Conservation (phyloP, 306 rosid genomes). For the Trifolium fragiferum region DNA sequence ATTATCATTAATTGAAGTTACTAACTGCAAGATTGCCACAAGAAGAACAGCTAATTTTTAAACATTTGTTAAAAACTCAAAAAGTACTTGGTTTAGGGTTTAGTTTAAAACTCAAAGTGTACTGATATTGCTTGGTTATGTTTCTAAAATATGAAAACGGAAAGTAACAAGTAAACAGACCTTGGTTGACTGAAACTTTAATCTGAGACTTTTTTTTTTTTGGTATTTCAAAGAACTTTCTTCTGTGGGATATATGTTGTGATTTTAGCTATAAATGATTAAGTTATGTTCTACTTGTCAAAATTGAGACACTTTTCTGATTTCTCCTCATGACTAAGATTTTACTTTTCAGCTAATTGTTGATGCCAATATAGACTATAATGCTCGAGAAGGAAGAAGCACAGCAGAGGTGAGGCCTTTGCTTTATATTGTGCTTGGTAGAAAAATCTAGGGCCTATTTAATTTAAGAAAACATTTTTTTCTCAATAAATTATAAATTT, state of each 20-base stretch:
- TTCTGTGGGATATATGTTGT: conserved; percentile 18
- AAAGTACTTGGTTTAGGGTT: conserved; percentile 22
- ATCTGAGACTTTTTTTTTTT: conserved; percentile 1
- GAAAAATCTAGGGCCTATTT: conserved; percentile 17
- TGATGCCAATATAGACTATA: conserved; percentile 76
- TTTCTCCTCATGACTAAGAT: conserved; percentile 21
- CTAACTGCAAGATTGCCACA: conserved; percentile 17
- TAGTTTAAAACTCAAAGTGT: neutral
- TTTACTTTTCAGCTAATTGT: conserved; percentile 62
- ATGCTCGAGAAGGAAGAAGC: conserved; percentile 92
- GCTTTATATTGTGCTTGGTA: conserved; percentile 23
- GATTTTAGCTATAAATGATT: conserved; percentile 20
- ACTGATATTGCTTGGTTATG: neutral
- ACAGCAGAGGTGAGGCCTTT: conserved; percentile 72
- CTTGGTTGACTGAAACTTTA: conserved; percentile 16
- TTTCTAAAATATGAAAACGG: conserved; percentile 2
- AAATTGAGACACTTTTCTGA: conserved; percentile 28
- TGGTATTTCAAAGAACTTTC: conserved; percentile 10
- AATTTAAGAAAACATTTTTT: neutral
- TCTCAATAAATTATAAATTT: neutral
- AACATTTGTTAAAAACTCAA: neutral
- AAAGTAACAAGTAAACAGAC: neutral
- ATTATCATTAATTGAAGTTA: neutral
- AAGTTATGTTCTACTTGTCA: conserved; percentile 22
- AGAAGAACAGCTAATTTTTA: neutral